These are phyloP conservation scores for Brassica rapa DNA, from an alignment of 345 rosid genomes.

Conservation along the genomic window DNA sequence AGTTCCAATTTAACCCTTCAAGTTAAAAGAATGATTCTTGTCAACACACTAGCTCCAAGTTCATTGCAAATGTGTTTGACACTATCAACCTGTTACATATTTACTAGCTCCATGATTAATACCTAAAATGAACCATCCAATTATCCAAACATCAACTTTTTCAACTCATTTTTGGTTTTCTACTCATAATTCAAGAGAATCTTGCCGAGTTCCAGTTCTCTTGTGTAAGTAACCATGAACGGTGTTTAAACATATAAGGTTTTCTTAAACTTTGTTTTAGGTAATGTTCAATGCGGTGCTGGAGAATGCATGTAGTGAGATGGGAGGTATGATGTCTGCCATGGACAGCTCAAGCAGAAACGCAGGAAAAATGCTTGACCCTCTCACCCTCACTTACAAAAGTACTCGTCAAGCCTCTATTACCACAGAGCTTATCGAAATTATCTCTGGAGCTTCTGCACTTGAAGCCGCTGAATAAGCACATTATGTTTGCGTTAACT, in stretches of 20 bases:
- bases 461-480: conserved; percentile 45
- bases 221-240: conserved; percentile 63
- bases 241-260: background rate
- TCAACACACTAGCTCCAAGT: too few species aligned
- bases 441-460: conserved; percentile 61
- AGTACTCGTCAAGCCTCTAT: conserved; percentile 98
- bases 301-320: conserved; percentile 88
- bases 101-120: too few species aligned
- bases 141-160: too few species aligned
- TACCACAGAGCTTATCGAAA: conserved; percentile 67
- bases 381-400: conserved; percentile 82
- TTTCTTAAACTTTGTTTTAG: conserved; percentile 33
- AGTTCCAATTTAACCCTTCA: too few species aligned
- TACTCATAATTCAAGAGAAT: conserved; percentile 33
- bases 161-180: too few species aligned
- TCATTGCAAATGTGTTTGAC: too few species aligned
- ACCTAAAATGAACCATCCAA: too few species aligned
- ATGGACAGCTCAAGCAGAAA: conserved; percentile 99
- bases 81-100: too few species aligned
- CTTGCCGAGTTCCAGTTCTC: conserved; percentile 94
- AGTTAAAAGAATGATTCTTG: too few species aligned
- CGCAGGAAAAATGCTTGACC: conserved; percentile 96
- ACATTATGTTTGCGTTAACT: background rate
- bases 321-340: conserved; percentile 85
- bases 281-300: conserved; percentile 88